Base-by-base conservation (phyloP, 192 early-diverging fungal species). In the Mycoemilia scoparia region DNA sequence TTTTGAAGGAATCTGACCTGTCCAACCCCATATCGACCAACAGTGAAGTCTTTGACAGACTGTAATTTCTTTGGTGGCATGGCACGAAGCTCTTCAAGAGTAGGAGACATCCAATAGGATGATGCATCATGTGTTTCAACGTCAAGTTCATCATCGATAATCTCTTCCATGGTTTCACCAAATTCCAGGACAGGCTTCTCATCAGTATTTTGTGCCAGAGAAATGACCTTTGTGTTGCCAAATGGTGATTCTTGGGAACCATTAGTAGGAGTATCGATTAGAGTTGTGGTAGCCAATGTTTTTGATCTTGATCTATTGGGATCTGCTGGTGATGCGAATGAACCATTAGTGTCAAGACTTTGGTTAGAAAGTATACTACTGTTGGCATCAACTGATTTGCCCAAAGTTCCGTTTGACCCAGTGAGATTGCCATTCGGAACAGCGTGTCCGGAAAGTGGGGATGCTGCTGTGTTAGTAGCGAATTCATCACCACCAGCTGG, bases 51-150 rank as follows among this genome's bases (percentile, higher is more conserved):
- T n/a, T 64, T 46, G 10, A 96, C 82, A 1, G 49, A 34, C 8
- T 65, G 62, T 10, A 96, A 62, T 35, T 87, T 66, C 2, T 69
- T 68, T 16, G 64, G 67, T 3, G 66, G 48, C 75, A 87, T 66
- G 12, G 52, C 50, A 20, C 71, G 54, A 19, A 98, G 63, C n/a
- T 73, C 60, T 1, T 77, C 59, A 16, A 85, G 45, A 1, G 76
- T 55, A 8, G 95, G 95, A 2, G 51, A 57, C 49, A 80, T 77
- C 45, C 69, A 73, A 64, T 96, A 98, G 2, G 57, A 36, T 3
- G 29, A 18, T 13, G 36, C 42, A 36, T 20, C 29, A 0, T 21
- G 21, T 1, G 22, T 24, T 5, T 32, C 37, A 12, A 26, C 49
- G 5, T 5, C 24, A 7, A 59, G 57, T n/a, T 63, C 45, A 3